Conservation (phyloP, 2,329 filamentous ascomycete genomes). For the Fusarium sulawesiense region DNA sequence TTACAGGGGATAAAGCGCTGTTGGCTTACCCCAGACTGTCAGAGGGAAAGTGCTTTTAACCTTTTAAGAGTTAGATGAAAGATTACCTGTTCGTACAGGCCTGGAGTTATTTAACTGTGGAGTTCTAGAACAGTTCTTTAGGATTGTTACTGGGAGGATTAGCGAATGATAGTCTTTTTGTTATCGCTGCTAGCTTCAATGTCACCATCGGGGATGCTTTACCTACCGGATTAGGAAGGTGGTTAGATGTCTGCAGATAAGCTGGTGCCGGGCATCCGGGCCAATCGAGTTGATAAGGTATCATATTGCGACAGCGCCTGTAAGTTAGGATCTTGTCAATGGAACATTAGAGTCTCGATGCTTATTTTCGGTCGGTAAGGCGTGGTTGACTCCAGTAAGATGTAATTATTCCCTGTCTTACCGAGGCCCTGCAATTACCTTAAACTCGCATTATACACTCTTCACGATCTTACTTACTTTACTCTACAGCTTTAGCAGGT, state of each 20-base stretch:
- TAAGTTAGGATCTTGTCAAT: background rate
- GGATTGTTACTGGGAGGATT: background rate
- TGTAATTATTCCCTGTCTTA: no score
- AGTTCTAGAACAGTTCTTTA: constrained; percentile 30
- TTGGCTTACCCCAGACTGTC: constrained; percentile 19
- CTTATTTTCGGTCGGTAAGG: background rate
- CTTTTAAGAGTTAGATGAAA: background rate
- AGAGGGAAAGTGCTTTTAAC: constrained; percentile 1
- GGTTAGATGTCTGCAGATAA: constrained; percentile 10
- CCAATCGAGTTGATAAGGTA: constrained; percentile 15
- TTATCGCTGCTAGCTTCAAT: constrained; percentile 2
- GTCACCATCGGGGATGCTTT: background rate
- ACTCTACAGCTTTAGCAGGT: no score
- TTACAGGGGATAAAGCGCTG: background rate
- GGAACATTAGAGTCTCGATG: background rate
- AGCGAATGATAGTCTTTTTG: background rate
- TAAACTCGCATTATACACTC: no score
- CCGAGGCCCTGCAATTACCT: no score
- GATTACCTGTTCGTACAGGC: background rate
- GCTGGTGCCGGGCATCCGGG: constrained; percentile 22
- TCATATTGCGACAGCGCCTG: background rate
- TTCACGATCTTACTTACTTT: no score
- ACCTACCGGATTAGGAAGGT: constrained; percentile 25
- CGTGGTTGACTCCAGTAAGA: no score
- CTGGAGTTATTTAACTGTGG: background rate